Evolutionary conservation across 2,329 filamentous ascomycete species (phyloP).

Genomic region (Chrysoporthe puriensis): DNA sequence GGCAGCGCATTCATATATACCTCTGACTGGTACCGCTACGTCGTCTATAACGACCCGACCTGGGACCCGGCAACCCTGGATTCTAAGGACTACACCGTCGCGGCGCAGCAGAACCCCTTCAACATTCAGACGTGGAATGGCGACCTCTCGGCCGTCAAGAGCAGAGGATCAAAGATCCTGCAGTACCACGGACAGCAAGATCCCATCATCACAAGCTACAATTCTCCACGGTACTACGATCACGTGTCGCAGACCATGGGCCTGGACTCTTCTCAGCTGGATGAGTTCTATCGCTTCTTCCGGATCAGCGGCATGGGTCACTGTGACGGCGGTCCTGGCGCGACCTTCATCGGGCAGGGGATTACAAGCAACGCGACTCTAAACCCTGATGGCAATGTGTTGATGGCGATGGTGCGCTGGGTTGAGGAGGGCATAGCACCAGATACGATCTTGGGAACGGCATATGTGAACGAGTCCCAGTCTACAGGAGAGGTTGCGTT

Average conservation of each 20-base stretch:
- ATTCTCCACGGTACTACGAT: conserved; percentile 52
- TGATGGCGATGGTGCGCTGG: conserved; percentile 51
- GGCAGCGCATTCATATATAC: conserved; percentile 48
- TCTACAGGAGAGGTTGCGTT: conserved; percentile 34
- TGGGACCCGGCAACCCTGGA: conserved; percentile 46
- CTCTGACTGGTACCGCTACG: conserved; percentile 53
- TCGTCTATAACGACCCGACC: conserved; percentile 48
- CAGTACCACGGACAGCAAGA: conserved; percentile 51
- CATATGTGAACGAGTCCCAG: conserved; percentile 37
- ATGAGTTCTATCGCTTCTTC: conserved; percentile 55
- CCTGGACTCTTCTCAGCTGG: conserved; percentile 38
- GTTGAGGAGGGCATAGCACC: conserved; percentile 48
- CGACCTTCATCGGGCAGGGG: conserved; percentile 38
- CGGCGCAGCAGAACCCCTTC: conserved; percentile 31
- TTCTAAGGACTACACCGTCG: conserved; percentile 40
- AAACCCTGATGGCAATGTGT: conserved; percentile 46
- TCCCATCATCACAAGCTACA: conserved; percentile 47
- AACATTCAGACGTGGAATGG: conserved; percentile 37
- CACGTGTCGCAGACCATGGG: conserved; percentile 50
- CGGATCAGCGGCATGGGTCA: conserved; percentile 56
- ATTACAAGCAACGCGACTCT: conserved; percentile 33
- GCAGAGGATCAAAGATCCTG: conserved; percentile 43
- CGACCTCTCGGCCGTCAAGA: conserved; percentile 15
- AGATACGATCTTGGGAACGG: conserved; percentile 42
- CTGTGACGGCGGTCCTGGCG: conserved; percentile 50